These are phyloP conservation scores for Articulospora tetracladia DNA, from an alignment of 495 filamentous ascomycete species.

Conservation along the genomic window DNA sequence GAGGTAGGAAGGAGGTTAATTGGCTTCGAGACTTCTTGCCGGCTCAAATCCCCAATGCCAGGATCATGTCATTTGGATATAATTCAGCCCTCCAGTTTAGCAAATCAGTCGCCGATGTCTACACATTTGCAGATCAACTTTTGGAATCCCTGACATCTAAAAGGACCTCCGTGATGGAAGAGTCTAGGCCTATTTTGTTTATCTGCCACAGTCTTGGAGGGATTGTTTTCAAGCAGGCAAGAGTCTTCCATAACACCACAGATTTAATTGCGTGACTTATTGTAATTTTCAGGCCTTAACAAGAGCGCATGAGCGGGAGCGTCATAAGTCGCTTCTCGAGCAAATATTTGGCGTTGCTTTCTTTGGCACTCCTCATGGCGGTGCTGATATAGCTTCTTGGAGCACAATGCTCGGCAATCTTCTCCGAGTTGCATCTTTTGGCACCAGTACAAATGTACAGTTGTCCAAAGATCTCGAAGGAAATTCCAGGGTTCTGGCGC, in stretches of 20 bases:
- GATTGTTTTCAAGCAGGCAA: neutral
- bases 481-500: no score
- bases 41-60: neutral
- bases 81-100: no score
- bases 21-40: constrained; percentile 10
- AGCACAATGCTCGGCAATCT: no score
- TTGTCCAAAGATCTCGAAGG: no score
- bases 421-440: no score
- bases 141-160: no score
- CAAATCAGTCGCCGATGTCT: no score
- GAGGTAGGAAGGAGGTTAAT: neutral
- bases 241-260: neutral
- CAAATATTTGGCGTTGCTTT: neutral
- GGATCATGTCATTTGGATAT: no score
- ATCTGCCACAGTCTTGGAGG: constrained; percentile 1
- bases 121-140: no score
- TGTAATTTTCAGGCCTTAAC: neutral
- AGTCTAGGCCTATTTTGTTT: neutral
- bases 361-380: neutral
- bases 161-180: no score
- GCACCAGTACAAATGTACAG: no score
- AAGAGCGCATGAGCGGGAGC: neutral
- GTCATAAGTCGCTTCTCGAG: neutral
- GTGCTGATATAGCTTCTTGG: no score
- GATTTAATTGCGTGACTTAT: neutral